A percentile compares a stretch with the other conserved stretches of the same genome.
These are phyloP conservation scores for Xylaria sp. DNA, from an alignment of 2,329 filamentous ascomycete genomes.

Conservation along the genomic window DNA sequence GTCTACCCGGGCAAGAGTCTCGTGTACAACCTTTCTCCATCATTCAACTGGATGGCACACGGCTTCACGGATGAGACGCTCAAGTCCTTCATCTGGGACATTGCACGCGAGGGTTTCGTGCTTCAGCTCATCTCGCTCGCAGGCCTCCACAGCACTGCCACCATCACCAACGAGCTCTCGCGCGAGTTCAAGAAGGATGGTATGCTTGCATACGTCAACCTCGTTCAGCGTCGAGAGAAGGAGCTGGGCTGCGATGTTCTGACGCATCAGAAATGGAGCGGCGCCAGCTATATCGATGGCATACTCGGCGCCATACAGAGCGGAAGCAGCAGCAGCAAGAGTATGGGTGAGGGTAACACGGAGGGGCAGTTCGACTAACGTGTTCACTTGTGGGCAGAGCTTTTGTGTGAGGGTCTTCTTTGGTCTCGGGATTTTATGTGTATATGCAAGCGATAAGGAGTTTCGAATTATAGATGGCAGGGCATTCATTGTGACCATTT, in stretches of 20 bases:
- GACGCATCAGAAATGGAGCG: constrained; percentile 85
- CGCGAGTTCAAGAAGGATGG: constrained; percentile 80
- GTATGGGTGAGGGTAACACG: constrained; percentile 93
- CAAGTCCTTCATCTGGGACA: constrained; percentile 92
- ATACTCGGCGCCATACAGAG: constrained; percentile 87
- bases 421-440: neutral
- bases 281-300: constrained; percentile 71
- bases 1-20: constrained; percentile 74
- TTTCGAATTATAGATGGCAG: neutral
- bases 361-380: constrained; percentile 57
- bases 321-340: constrained; percentile 79
- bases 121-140: constrained; percentile 63
- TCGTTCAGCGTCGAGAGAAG: constrained; percentile 86
- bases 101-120: constrained; percentile 79
- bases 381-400: neutral
- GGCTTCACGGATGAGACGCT: constrained; percentile 80
- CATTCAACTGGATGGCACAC: constrained; percentile 98
- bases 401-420: neutral
- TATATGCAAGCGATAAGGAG: neutral
- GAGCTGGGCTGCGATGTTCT: constrained; percentile 87
- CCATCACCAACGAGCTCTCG: constrained; percentile 67
- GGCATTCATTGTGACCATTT: neutral
- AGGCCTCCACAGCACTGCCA: constrained; percentile 60
- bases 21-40: constrained; percentile 93
- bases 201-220: constrained; percentile 95